Evolutionary conservation across 1,139 yeast genomes (phyloP).

Genomic region (Debaryomyces subglobosus): DNA sequence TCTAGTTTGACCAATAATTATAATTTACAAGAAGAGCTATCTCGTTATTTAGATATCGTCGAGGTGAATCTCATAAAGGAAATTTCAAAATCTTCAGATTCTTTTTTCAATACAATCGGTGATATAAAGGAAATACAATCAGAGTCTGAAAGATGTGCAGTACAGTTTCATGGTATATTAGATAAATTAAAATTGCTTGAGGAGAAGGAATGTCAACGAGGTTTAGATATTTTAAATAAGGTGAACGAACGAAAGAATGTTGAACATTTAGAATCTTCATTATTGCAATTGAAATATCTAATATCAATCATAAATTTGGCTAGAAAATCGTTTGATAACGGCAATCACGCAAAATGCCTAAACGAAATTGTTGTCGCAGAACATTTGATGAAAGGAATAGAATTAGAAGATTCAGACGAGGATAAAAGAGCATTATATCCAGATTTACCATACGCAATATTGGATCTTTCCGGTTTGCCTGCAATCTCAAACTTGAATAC

Average conservation of each 20-base stretch:
- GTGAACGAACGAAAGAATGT: conserved; percentile 62
- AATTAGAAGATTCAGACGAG: conserved; percentile 26
- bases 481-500: conserved; percentile 62
- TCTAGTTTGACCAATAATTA: conserved; percentile 41
- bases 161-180: conserved; percentile 49
- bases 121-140: conserved; percentile 68
- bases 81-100: conserved; percentile 80
- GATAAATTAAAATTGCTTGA: conserved; percentile 47
- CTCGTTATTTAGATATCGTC: conserved; percentile 81
- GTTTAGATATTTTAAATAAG: conserved; percentile 54
- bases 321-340: conserved; percentile 46
- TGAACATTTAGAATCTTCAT: conserved; percentile 60
- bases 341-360: conserved; percentile 45
- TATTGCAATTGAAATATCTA: conserved; percentile 64
- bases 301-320: conserved; percentile 56
- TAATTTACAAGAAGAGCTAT: conserved; percentile 75
- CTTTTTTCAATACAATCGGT: conserved; percentile 82
- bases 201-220: conserved; percentile 52
- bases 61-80: conserved; percentile 81
- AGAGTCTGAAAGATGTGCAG: conserved; percentile 57
- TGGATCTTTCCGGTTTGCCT: conserved; percentile 57
- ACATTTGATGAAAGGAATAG: conserved; percentile 56
- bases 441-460: conserved; percentile 52
- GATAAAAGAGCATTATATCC: conserved; percentile 32
- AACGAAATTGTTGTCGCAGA: conserved; percentile 61